Evolutionary conservation across 306 rosid species (phyloP), one percentile per base, ranked within the genome.

Genomic region (Rosa persica): DNA sequence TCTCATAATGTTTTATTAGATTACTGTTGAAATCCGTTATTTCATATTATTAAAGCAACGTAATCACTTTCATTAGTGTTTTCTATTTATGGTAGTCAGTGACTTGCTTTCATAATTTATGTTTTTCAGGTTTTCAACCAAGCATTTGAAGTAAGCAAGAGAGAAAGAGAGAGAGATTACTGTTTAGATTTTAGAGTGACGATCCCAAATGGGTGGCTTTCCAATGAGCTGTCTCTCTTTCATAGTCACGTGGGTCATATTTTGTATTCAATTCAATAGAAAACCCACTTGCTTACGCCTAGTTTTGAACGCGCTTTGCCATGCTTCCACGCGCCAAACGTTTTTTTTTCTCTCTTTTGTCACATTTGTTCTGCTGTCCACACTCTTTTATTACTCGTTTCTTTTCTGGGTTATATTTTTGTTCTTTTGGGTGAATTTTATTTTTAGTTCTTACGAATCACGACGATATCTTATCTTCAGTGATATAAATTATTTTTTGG

Each of bases 161-260:
- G 22, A 3, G 13, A 55, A 40, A 4, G 23, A n/a, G 30, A 20
- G 30, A 4, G 6, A 23, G 65, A 19, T 55, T 55, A 55, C 27
- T 58, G 30, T n/a, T 8, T 0, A 3, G 16, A 58, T 23, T 22
- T 23, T 8, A 57, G 77, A 23, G 67, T 71, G 78, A 79, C 1
- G 2, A 20, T 2, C 12, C 0, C 25, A 6, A 0, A 76, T 38
- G 65, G 65, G 60, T 34, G 40, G 47, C 43, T 38, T 76, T 20
- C 69, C 73, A 47, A 19, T 80, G 84, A 80, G 80, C 80, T 80
- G 87, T 77, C 74, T 22, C n/a, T 8, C 47, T 77, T 48, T 47
- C 70, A 12, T 10, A 7, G 68, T 76, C 81, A 76, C 84, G 79
- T 80, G 84, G 49, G 2, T 47, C 58, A 12, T 23, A 22, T 73